These are phyloP conservation scores for Penicillium sp. DNA, from an alignment of 2,329 filamentous ascomycete genomes.

Conservation along the genomic window DNA sequence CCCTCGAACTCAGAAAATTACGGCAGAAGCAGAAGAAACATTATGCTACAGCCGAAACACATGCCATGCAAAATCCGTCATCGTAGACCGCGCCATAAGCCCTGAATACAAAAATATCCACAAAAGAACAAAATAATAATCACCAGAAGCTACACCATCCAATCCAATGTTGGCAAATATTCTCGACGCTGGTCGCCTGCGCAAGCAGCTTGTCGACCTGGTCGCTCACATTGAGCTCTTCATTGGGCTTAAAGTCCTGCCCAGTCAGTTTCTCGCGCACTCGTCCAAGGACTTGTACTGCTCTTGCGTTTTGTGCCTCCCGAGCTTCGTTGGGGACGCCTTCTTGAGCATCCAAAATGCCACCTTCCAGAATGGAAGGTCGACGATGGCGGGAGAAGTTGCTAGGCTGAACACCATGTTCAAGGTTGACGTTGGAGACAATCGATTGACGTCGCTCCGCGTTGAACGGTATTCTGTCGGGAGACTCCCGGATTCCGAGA, in stretches of 20 bases:
- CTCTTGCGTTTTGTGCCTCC: constrained; percentile 91
- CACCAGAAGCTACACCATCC: constrained; percentile 99
- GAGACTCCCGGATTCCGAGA: constrained; percentile 68
- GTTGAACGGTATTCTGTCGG: constrained; percentile 63
- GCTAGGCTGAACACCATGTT: constrained; percentile 63
- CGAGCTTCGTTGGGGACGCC: constrained; percentile 50
- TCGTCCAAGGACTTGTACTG: constrained; percentile 85
- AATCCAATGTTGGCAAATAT: constrained; percentile 98
- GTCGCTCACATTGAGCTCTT: constrained; percentile 81
- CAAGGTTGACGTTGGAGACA: constrained; percentile 55
- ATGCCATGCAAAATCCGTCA: constrained; percentile 32
- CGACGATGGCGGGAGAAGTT: constrained; percentile 70
- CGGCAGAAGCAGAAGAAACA: constrained; percentile 18
- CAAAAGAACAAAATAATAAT: constrained; percentile 22
- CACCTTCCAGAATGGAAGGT: constrained; percentile 70
- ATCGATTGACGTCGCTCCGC: constrained; percentile 66
- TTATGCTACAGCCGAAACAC: constrained; percentile 19
- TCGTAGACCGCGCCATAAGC: constrained; percentile 34
- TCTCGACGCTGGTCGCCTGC: constrained; percentile 96
- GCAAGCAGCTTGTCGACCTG: constrained; percentile 95
- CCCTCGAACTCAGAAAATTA: neutral
- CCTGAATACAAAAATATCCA: constrained; percentile 22
- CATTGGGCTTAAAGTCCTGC: constrained; percentile 82
- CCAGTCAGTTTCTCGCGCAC: constrained; percentile 97
- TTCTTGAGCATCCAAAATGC: constrained; percentile 50